Conservation (phyloP, 1,284 basidiomycete species). For the Moesziomyces parantarcticus region DNA sequence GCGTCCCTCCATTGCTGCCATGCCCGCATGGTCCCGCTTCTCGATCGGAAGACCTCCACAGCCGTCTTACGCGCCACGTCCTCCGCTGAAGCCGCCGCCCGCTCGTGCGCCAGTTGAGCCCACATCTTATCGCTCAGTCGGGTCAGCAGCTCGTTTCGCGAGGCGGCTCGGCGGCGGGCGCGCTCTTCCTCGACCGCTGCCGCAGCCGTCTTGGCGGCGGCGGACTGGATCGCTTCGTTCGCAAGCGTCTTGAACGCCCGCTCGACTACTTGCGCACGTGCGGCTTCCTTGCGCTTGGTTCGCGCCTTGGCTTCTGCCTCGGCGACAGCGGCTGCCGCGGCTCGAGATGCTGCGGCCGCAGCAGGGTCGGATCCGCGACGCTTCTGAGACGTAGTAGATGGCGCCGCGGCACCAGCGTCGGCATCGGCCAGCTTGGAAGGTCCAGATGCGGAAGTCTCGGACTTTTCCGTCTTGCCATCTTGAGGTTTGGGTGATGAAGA, state of each 20-base stretch:
- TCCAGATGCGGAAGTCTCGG: background rate
- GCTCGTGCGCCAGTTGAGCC: constrained; percentile 18
- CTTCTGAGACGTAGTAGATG: constrained; percentile 8
- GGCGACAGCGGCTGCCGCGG: constrained; percentile 19
- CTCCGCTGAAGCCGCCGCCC: constrained; percentile 9
- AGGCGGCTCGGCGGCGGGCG: constrained; percentile 18
- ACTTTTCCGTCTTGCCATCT: constrained; percentile 3
- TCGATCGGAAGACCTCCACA: constrained; percentile 18
- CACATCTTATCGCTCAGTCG: constrained; percentile 20
- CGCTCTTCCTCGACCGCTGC: constrained; percentile 20
- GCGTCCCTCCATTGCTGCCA: constrained; percentile 25
- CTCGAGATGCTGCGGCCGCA: constrained; percentile 15
- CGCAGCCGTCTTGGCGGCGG: constrained; percentile 12
- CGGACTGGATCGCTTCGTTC: constrained; percentile 12
- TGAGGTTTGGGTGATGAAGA: constrained; percentile 9
- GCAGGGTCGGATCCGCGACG: constrained; percentile 17
- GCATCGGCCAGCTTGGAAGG: background rate
- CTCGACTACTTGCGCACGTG: constrained; percentile 11
- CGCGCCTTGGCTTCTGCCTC: constrained; percentile 12
- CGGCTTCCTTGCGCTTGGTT: constrained; percentile 18
- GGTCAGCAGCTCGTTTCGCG: constrained; percentile 17
- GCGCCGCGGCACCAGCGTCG: background rate
- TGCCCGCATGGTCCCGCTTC: constrained; percentile 12
- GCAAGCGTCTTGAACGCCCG: constrained; percentile 24
- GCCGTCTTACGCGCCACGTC: constrained; percentile 16